Base-by-base conservation (phyloP, 805 yeast genomes). In the Isabelozyma rhagii region DNA sequence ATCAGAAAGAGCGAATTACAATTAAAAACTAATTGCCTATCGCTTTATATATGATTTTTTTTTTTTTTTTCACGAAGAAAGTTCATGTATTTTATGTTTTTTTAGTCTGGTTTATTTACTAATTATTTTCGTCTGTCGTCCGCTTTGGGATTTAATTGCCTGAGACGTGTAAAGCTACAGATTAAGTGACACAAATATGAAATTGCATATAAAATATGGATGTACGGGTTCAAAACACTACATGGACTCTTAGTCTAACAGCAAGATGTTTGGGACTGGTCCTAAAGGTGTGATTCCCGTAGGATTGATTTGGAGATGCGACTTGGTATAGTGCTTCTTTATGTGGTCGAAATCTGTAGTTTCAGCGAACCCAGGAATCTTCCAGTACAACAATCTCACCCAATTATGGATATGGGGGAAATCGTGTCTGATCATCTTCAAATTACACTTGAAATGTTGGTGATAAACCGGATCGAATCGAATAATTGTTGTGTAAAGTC, bases 401-500 rank as follows among this genome's bases (percentile, higher is more conserved):
- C 96, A 93, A 52, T 81, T 72, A 69, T 90, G 86, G 47, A 92
- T 68, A 58, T 76, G 70, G 18, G 97, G 97, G 66, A 82, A 93
- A 55, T 89, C 88, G 55, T 71, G 64, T 63, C 97, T 81, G 59
- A 93, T 87, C 75, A 84, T 86, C 44, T 84, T 84, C 53, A 90
- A 67, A 68, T 93, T 93, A 68, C 97, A 89, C 71, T 93, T 94
- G 81, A 93, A 94, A 68, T 93, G 97, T 68, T 92, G 97, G 47
- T 87, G 93, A 63, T 93, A 93, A 18, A 91, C 96, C 1, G 96
- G 87, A 66, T 93, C 98, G 61, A 93, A 93, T 60, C 99, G 82
- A 42, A 90, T 77, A 51, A 93, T 84, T 2, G 98, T 93, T 21
- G 97, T 83, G 72, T 72, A 93, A 45, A 93, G 79, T 55, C 97